Evolutionary conservation across 139 green algal species (phyloP).

Genomic region (Chlorella sp.): DNA sequence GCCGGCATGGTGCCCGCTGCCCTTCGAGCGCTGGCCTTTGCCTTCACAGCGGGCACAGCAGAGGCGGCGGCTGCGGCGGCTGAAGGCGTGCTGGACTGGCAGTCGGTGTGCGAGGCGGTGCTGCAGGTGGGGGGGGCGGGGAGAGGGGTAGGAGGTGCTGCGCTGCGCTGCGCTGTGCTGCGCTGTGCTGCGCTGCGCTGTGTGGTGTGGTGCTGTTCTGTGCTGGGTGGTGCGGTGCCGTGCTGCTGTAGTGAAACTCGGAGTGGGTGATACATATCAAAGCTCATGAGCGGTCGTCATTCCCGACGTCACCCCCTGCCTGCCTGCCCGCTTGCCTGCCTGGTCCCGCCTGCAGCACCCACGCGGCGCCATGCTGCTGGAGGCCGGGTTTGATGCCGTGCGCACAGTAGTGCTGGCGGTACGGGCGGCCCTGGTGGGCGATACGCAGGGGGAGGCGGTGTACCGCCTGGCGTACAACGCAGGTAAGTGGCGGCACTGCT

Average conservation of each 20-base stretch:
- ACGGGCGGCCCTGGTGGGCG: slow-evolving; percentile 32
- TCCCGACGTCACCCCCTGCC: background rate
- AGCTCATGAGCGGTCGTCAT: no score
- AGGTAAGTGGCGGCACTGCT: background rate
- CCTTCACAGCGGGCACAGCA: slow-evolving; percentile 25
- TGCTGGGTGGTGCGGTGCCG: no score
- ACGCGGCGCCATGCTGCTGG: slow-evolving; percentile 44
- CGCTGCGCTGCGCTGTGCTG: background rate
- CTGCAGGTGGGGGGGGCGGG: background rate
- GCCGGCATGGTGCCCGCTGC: slow-evolving; percentile 48
- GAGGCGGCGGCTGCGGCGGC: background rate
- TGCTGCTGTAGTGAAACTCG: no score
- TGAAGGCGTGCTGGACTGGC: slow-evolving; percentile 9
- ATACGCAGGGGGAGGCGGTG: slow-evolving; percentile 18
- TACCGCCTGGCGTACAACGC: slow-evolving; percentile 46
- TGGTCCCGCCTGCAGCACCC: slow-evolving; percentile 31
- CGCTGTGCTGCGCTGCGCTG: no score
- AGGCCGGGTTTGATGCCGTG: slow-evolving; percentile 53
- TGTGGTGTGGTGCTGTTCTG: background rate
- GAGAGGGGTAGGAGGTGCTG: background rate
- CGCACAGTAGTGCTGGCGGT: slow-evolving; percentile 41
- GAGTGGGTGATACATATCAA: no score
- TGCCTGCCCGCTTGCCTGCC: background rate
- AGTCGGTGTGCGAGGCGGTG: slow-evolving; percentile 12
- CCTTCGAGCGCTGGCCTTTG: slow-evolving; percentile 43